These are phyloP conservation scores for Chytriomyces sp. DNA, from an alignment of 192 early-diverging fungal genomes.

Conservation along the genomic window DNA sequence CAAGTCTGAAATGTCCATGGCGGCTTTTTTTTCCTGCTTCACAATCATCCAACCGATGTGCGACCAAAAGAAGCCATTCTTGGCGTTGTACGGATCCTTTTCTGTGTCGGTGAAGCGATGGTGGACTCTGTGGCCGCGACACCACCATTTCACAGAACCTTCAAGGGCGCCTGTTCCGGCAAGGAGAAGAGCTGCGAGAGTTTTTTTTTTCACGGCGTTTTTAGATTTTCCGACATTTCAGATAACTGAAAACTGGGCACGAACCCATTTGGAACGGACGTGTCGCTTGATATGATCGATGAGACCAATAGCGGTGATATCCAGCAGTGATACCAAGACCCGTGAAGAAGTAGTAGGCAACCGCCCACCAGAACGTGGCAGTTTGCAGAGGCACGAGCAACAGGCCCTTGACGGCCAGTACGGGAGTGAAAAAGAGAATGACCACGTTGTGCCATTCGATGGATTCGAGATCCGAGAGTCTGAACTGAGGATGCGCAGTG, in stretches of 20 bases:
- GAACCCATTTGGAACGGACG: conserved; percentile 30
- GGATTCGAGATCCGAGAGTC: background rate
- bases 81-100: conserved; percentile 59
- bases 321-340: conserved; percentile 78
- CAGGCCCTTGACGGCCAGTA: conserved; percentile 80
- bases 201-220: no score
- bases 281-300: conserved; percentile 54
- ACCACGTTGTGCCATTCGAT: conserved; percentile 20
- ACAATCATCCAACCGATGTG: conserved; percentile 63
- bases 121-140: conserved; percentile 25
- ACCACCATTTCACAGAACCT: conserved; percentile 63
- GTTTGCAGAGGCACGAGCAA: conserved; percentile 69
- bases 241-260: no score
- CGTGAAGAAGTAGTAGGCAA: conserved; percentile 74
- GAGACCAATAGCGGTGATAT: conserved; percentile 61
- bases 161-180: conserved; percentile 31
- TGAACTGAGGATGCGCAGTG: no score
- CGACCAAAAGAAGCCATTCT: conserved; percentile 54
- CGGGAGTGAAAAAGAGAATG: conserved; percentile 60
- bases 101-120: conserved; percentile 29
- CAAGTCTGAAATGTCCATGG: conserved; percentile 55
- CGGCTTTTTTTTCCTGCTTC: conserved; percentile 41
- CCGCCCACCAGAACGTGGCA: conserved; percentile 76
- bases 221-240: no score
- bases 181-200: background rate